Evolutionary conservation across 345 rosid genomes (phyloP), one percentile per base, ranked within the genome.

Genomic region (Boechera stricta): DNA sequence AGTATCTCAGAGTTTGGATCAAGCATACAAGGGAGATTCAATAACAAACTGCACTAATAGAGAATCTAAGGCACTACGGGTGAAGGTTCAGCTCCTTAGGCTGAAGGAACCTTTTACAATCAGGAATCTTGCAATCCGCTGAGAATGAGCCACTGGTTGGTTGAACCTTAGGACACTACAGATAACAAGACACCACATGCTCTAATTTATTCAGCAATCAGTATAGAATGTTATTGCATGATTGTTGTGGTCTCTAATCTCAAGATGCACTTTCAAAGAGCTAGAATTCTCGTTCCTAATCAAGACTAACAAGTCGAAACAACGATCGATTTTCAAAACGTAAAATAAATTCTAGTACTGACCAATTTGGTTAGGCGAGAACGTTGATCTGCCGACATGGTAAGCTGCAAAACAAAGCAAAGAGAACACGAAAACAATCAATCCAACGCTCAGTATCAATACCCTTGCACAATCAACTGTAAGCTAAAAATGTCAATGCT

Each of bases 311-410:
- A 64, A 64, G 8, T 9, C 45, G 28, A 8, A 67, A 58, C 62
- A 44, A 9, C 10, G 31, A 53, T 3, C 62, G 29, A 32, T 28
- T 10, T 33, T 10, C 13, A 56, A 4, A 71, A 51, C 39, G 70
- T 49, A 56, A 39, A 21, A 41, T 5, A 76, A 18, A 18, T 31
- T 29, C 9, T 42, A 58, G 57, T 51, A 91, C 93, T 82, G 15
- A 96, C 99, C 98, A 96, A 68, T 84, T 93, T 96, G 49, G 88
- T 81, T 59, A 96, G 87, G 57, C 97, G 98, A 58, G 81, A 69
- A 16, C 96, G 96, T 44, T 80, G 85, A 72, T 96, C 99, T 58
- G 93, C 98, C 2, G 90, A 85, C 87, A 93, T 83, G 16, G 92
- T 90, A 55, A 93, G 88, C 99, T 96, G 90, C 84, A 84, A 81